These are phyloP conservation scores for Ceratobasidium sp. DNA, from an alignment of 1,284 basidiomycete genomes.

Conservation along the genomic window DNA sequence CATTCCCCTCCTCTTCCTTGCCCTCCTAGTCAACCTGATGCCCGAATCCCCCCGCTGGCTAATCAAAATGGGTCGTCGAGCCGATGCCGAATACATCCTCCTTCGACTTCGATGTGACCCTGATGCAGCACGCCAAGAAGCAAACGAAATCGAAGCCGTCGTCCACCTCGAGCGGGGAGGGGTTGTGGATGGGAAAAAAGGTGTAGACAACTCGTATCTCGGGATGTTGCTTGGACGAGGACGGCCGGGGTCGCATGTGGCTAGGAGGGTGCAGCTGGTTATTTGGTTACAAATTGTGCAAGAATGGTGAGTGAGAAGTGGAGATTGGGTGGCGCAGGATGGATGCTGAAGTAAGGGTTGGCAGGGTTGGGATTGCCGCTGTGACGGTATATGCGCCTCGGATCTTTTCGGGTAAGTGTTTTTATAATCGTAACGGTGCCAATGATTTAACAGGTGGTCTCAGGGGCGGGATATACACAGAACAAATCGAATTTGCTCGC, in stretches of 20 bases:
- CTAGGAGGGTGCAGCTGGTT: conserved; percentile 61
- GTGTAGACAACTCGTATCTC: conserved; percentile 29
- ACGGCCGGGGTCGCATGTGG: conserved; percentile 55
- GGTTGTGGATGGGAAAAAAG: background rate
- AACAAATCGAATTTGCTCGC: conserved; percentile 27
- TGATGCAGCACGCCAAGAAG: conserved; percentile 47
- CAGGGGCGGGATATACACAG: conserved; percentile 33
- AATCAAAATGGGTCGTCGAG: conserved; percentile 62
- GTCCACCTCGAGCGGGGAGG: conserved; percentile 57
- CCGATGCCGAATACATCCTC: conserved; percentile 61
- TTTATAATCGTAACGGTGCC: background rate
- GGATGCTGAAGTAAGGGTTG: conserved; percentile 30
- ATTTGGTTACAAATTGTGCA: conserved; percentile 65
- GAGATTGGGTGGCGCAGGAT: background rate
- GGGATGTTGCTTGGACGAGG: conserved; percentile 39
- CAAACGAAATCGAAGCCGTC: conserved; percentile 59
- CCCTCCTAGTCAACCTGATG: conserved; percentile 59
- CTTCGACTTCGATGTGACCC: conserved; percentile 51
- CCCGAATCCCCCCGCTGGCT: conserved; percentile 69
- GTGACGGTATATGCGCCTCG: conserved; percentile 64
- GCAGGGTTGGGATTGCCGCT: conserved; percentile 64
- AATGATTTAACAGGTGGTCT: background rate
- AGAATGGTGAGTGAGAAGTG: conserved; percentile 54
- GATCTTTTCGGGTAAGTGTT: conserved; percentile 61
- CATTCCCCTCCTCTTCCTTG: conserved; percentile 55